Evolutionary conservation across 805 yeast species (phyloP), one percentile per base, ranked within the genome.

Genomic region (Trichomonascus vanleenenianus): DNA sequence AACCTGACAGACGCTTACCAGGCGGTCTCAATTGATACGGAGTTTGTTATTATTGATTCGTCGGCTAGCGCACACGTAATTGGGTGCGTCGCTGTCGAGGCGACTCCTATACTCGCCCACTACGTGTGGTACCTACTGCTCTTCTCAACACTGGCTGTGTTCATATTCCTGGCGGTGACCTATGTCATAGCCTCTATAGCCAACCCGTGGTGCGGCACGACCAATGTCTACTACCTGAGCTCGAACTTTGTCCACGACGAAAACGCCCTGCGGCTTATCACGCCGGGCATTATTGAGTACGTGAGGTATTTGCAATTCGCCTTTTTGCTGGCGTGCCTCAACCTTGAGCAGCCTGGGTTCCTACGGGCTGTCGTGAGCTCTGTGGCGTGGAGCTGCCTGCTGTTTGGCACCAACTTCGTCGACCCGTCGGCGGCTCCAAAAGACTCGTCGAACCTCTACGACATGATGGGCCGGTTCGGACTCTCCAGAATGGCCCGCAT

Each of bases 271-370:
- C 79, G 81, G 43, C 55, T 79, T 39, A 47, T 60, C 35, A 78
- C 76, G 40, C 83, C 85, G 1, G 70, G 73, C 10, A 66, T 71
- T 7, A 62, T 65, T 3, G 75, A 76, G 32, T 69, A 74, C 37
- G 51, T 80, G 1, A 60, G 68, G 15, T 80, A 79, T 58, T 56
- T 78, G 30, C 87, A 82, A 56, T 81, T 74, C 62, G 73, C 79
- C 1, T 70, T 78, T 37, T 76, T 79, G 56, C 67, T 75, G 52
- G 81, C 76, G 3, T 51, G 50, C 14, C 62, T 82, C 25, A 70
- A 71, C 50, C 57, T 81, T 15, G 62, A 67, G 20, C 81, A 75
- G 52, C 87, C 88, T 0, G 85, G 83, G 0, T 79, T 75, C 55
- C 76, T 71, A 48, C 82, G 73, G 49, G 83, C 83, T 0, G 57